Base-by-base conservation (phyloP, 192 early-diverging fungal genomes). In the Coemansia sp. region DNA sequence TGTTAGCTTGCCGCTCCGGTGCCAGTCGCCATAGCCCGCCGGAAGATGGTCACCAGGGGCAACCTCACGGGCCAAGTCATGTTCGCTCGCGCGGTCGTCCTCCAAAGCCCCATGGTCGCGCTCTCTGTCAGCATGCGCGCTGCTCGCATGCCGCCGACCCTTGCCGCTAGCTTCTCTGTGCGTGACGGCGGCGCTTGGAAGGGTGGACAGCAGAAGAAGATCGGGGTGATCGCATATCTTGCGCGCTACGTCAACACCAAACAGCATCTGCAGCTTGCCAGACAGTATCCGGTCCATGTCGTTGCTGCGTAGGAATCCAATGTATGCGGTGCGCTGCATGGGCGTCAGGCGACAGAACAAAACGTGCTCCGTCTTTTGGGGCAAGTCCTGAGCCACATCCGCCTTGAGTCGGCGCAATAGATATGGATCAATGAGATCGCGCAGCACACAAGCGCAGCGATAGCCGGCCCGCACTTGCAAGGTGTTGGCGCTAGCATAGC, bases 171-270 rank as follows among this genome's bases (percentile, higher is more conserved):
- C 57, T 30, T 52, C 51, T 43, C 51, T 31, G 32, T 74, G 58
- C 7, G 53, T 66, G 29, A 41, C 34, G 9, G 52, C 47, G 0
- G 62, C 74, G 21, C 65, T 49, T 3, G 50, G 26, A 13, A 58
- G 51, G 22, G 45, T 67, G 4, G 71, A 75, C 15, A 80, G 50
- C 11, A 76, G 29, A n/a, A 77, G 60, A 21, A 80, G 39, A 61
- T 97, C 94, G 0, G 92, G 92, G 53, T 99, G 96, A 61, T 99
- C 97, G 63, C 96, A 99, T 22, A 96, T 94, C 78, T 99, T 97
- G 42, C 94, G 80, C 8, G 94, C 82, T 39, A 90, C 80, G 55
- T 97, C 94, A 48, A 97, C 94, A 10, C 93, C 94, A 67, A 72
- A 89, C 23, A 97, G 71, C 23, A 88, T 89, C 39, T 96, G 86